Conservation (phyloP, 2,329 filamentous ascomycete species). For the Verruconis gallopava region DNA sequence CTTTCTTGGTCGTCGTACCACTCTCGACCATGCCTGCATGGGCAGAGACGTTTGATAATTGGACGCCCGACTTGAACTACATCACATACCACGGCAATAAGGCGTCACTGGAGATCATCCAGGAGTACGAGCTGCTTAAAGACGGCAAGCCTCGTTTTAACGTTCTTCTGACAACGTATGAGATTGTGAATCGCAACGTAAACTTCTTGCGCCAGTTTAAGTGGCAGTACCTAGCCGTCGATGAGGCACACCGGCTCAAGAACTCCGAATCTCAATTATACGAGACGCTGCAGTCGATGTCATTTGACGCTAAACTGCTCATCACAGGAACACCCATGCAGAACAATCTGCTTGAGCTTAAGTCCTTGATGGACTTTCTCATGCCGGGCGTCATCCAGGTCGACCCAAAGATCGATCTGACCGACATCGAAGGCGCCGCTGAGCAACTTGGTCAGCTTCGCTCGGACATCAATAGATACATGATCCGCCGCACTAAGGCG, state of each 20-base stretch:
- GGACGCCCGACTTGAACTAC: slow-evolving; percentile 93
- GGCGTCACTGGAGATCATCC: slow-evolving; percentile 72
- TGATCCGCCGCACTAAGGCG: slow-evolving; percentile 90
- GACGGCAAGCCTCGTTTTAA: slow-evolving; percentile 88
- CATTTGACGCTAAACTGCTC: slow-evolving; percentile 73
- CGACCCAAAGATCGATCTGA: slow-evolving; percentile 81
- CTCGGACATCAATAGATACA: slow-evolving; percentile 78
- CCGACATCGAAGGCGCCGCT: slow-evolving; percentile 72
- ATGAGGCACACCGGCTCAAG: slow-evolving; percentile 93
- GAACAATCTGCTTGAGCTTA: slow-evolving; percentile 87
- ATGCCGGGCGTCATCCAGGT: slow-evolving; percentile 90
- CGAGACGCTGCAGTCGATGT: slow-evolving; percentile 70
- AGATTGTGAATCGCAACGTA: slow-evolving; percentile 82
- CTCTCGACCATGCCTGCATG: slow-evolving; percentile 95
- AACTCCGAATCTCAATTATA: slow-evolving; percentile 94
- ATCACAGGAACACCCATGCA: slow-evolving; percentile 97
- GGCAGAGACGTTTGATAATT: slow-evolving; percentile 94
- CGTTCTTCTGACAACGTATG: slow-evolving; percentile 93
- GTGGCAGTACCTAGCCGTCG: slow-evolving; percentile 93
- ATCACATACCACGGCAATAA: slow-evolving; percentile 92
- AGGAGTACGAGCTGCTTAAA: slow-evolving; percentile 76
- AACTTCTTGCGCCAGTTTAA: slow-evolving; percentile 79
- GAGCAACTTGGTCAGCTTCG: slow-evolving; percentile 79
- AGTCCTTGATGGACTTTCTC: slow-evolving; percentile 86
- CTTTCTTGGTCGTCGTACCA: slow-evolving; percentile 93